Evolutionary conservation across 1,284 basidiomycete genomes (phyloP), one percentile per base, ranked within the genome.

Genomic region (Apiotrichum montevideense): DNA sequence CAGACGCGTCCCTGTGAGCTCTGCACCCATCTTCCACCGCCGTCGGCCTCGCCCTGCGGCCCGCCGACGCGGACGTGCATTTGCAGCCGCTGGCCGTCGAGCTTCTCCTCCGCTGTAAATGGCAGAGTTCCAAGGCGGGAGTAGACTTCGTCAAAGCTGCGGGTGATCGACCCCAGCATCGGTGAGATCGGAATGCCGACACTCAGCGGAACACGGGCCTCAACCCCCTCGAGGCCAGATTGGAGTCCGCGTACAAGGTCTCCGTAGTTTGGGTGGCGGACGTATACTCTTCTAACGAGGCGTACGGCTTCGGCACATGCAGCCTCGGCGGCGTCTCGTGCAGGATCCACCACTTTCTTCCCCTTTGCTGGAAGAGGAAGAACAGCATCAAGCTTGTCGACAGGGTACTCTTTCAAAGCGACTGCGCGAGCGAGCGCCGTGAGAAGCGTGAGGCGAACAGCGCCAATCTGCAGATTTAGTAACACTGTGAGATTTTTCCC

Each of bases 61-160:
- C 73, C 73, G 33, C 69, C 63, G 6, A 68, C 54, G n/a, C 76
- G 63, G 3, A 84, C 84, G 74, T 91, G 89, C 40, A 93, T 86
- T 77, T 94, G 90, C 11, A 87, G 88, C 45, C 90, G 81, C 70
- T 94, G 90, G 2, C 90, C 90, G 64, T 93, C 90, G 64, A 90
- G 87, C 75, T 92, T 93, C 69, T 80, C 80, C 74, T 94, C 91
- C 42, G 87, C 85, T 11, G 83, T 80, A 72, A 92, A 94, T 3
- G 86, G 82, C 40, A 84, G 76, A 46, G 80, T 78, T 11, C 82
- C 83, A 15, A 93, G 79, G 35, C 86, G 82, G 43, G 84, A 82
- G 66, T 90, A 92, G 42, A 94, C 85, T 65, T 92, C 90, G 52
- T 85, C 82, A 46, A 97, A 78, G 40, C 90, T 92, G 41, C 91